Percentiles rank a stretch among this genome's conserved stretches.
phyloP scores from a whole-genome alignment of 805 yeast genomes.

The Candida hispaniensis region DNA sequence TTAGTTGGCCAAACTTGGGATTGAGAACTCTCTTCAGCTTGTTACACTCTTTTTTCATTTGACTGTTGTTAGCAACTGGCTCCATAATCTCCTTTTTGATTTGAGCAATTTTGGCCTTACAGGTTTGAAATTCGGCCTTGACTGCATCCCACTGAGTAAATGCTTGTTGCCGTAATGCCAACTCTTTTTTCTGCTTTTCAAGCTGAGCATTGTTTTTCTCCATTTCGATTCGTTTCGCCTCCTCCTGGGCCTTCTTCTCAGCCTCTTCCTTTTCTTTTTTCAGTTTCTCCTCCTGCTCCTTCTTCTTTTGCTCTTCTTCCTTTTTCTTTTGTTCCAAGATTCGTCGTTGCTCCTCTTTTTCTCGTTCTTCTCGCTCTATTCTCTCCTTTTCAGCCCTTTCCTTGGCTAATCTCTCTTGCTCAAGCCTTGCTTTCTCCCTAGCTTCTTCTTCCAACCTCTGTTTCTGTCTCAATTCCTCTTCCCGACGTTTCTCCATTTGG shows the following conservation, averaged over 20 bases:
- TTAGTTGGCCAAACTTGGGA: constrained; percentile 86
- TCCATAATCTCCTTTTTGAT: constrained; percentile 52
- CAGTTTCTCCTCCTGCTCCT: constrained; percentile 21
- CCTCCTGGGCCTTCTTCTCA: constrained; percentile 18
- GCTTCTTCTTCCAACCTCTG: constrained; percentile 13
- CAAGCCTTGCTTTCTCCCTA: constrained; percentile 5
- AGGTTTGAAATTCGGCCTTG: constrained; percentile 24
- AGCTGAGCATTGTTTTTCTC: constrained; percentile 19
- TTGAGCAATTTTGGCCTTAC: constrained; percentile 30
- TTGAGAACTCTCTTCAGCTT: constrained; percentile 66
- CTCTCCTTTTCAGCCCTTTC: constrained; percentile 17
- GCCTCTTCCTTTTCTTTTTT: constrained; percentile 22
- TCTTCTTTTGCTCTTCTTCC: constrained; percentile 9
- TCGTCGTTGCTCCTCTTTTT: constrained; percentile 18
- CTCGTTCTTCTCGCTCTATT: constrained; percentile 10
- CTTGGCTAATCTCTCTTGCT: constrained; percentile 13
- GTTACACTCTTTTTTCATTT: constrained; percentile 9
- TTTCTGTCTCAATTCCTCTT: constrained; percentile 17
- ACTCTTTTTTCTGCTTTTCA: constrained; percentile 1
- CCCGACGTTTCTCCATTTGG: no score
- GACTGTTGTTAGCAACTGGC: constrained; percentile 34
- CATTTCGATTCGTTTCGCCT: constrained; percentile 22
- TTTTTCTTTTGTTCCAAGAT: constrained; percentile 19
- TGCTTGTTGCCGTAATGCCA: constrained; percentile 19
- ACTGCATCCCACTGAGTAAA: constrained; percentile 25